Conservation (phyloP, 1,139 yeast genomes). For the Hyphopichia khmerensis region DNA sequence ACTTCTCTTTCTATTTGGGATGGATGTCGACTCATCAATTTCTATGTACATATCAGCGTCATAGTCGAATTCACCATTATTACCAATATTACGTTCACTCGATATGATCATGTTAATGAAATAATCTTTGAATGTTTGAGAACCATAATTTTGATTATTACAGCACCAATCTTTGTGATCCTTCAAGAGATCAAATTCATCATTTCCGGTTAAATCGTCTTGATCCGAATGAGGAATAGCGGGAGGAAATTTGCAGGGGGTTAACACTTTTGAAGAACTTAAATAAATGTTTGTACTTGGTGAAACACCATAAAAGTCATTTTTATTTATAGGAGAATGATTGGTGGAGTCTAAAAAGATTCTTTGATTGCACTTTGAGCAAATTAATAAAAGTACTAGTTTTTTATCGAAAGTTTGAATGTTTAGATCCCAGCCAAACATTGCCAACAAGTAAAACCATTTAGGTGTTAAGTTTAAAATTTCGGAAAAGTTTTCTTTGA, state of each 20-base stretch:
- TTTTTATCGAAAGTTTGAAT: conserved; percentile 29
- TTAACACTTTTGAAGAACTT: conserved; percentile 24
- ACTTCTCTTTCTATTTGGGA: conserved; percentile 18
- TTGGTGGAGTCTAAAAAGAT: conserved; percentile 23
- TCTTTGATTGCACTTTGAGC: conserved; percentile 38
- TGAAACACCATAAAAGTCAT: conserved; percentile 3
- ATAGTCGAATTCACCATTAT: conserved; percentile 24
- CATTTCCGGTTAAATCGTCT: conserved; percentile 13
- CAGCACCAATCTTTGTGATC: conserved; percentile 44
- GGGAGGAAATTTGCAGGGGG: conserved; percentile 34
- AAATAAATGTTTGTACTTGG: conserved; percentile 9
- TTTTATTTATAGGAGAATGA: conserved; percentile 7
- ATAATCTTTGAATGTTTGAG: conserved; percentile 18
- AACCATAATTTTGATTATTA: conserved; percentile 14
- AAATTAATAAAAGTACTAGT: conserved; percentile 30
- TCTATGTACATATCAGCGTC: conserved; percentile 16
- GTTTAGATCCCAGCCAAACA: conserved; percentile 38
- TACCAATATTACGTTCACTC: conserved; percentile 22
- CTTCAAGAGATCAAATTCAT: conserved; percentile 18
- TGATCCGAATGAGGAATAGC: conserved; percentile 4
- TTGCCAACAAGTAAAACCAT: conserved; percentile 35
- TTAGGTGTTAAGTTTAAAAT: conserved; percentile 23
- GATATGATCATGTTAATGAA: conserved; percentile 21
- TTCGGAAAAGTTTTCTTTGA: conserved; percentile 33
- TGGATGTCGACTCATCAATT: conserved; percentile 4